Base-by-base conservation (phyloP, 1,284 basidiomycete genomes). In the Ustilago loliicola region DNA sequence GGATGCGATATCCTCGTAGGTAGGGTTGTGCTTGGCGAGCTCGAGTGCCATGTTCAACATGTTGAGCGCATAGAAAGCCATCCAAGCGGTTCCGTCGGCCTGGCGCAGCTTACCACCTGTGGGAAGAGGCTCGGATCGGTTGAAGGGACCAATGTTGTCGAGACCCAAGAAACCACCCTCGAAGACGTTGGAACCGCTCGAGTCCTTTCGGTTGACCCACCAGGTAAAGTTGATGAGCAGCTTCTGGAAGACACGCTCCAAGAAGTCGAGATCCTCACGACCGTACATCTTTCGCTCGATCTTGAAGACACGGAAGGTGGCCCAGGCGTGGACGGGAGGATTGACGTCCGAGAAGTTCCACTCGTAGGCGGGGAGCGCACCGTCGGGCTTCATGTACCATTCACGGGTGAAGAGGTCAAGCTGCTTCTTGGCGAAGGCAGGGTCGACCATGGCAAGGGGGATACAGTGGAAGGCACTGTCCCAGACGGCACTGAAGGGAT, bases 341-440 rank as follows among this genome's bases (percentile, higher is more conserved):
- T 98, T 97, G 77, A 98, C 95, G 85, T 98, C 96, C 65, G 92
- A 91, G 83, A 97, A 98, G 87, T 98, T 98, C 96, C 96, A 99
- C 87, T 99, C 96, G 87, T 99, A 99, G 0, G 96, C 96, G 5
- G 96, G 96, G 57, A 99, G 92, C 80, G 96, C 95, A 47, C 96
- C 96, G 86, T 98, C 96, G 1, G 96, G 96, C 87, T 97, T 97
- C 90, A 90, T 91, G 88, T 99, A 99, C 96, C 96, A 99, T 87
- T 99, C 96, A 66, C 96, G 91, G 2, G 96, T 98, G 83, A 99
- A 90, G 66, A 98, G 87, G 86, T 98, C 95, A 45, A 99, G 90
- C 87, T 99, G 96, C 87, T 96, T 96, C 90, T 99, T 99, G 38
- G 96, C 96, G 82, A 97, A 98, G 0, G 91, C 89, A 2, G 96